Evolutionary conservation across 2,329 filamentous ascomycete species (phyloP).

Genomic region (Apiospora rasikravindrae): DNA sequence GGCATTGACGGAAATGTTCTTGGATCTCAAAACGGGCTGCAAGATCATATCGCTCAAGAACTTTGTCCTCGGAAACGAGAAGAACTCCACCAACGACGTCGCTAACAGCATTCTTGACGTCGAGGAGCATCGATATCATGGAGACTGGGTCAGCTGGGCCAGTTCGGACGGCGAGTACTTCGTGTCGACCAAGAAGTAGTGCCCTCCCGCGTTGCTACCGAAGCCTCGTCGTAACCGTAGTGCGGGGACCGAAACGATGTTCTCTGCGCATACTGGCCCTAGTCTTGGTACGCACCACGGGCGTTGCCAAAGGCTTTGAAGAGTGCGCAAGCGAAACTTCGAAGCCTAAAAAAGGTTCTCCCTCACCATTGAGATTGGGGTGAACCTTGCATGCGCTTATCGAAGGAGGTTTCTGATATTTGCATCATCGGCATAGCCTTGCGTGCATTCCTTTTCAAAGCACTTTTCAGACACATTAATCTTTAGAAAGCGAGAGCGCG

Average conservation of each 20-base stretch:
- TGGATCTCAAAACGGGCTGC: conserved; percentile 90
- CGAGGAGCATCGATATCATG: conserved; percentile 64
- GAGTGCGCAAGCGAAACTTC: neutral
- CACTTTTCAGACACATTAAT: neutral
- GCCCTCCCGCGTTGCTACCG: neutral
- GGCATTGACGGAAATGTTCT: conserved; percentile 82
- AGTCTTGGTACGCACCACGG: no score
- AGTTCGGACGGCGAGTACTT: conserved; percentile 84
- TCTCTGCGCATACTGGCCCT: neutral
- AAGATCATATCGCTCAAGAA: conserved; percentile 91
- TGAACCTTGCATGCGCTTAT: neutral
- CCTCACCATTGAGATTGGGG: neutral
- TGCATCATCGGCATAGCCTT: conserved; percentile 23
- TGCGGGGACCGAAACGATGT: conserved; percentile 1
- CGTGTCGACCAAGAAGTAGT: conserved; percentile 78
- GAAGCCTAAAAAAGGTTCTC: neutral
- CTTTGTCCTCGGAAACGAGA: conserved; percentile 77
- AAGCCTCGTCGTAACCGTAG: conserved; percentile 21
- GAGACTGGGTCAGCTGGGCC: conserved; percentile 90
- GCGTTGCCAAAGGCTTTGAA: neutral
- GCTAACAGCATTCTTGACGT: conserved; percentile 61
- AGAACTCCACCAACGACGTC: conserved; percentile 79
- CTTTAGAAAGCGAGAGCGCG: conserved; percentile 6
- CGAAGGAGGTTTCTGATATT: neutral
- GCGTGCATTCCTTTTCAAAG: conserved; percentile 20